Percentiles rank a stretch among this genome's conserved stretches.
Evolutionary conservation across 768 basidiomycete genomes (phyloP).

Genomic region (Tulasnella sp.): DNA sequence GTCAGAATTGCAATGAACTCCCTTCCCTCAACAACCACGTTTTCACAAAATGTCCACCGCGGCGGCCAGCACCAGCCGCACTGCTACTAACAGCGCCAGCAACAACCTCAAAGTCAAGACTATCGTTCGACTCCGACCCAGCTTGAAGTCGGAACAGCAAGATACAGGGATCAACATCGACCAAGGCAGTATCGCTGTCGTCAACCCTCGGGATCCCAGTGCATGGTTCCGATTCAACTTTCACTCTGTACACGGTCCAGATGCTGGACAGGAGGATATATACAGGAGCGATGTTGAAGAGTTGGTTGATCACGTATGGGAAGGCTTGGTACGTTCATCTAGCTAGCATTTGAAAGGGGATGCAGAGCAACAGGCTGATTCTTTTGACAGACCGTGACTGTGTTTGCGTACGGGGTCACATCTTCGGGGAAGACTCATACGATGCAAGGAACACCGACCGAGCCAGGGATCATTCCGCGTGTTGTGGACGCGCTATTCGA

Average conservation of each 20-base stretch:
- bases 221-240: constrained; percentile 75
- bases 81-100: too few species aligned
- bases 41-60: too few species aligned
- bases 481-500: constrained; percentile 59
- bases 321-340: constrained; percentile 47
- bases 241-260: constrained; percentile 63
- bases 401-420: constrained; percentile 77
- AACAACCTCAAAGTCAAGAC: constrained; percentile 15
- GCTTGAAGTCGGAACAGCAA: neutral
- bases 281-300: constrained; percentile 67
- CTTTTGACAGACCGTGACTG: constrained; percentile 58
- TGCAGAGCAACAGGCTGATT: too few species aligned
- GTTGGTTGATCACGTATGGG: constrained; percentile 65
- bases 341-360: neutral
- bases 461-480: constrained; percentile 81
- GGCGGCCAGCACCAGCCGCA: too few species aligned
- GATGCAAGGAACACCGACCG: constrained; percentile 66
- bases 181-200: constrained; percentile 41
- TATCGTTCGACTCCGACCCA: constrained; percentile 5
- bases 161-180: constrained; percentile 7
- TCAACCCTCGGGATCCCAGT: constrained; percentile 56
- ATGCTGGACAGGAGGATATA: constrained; percentile 64
- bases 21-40: too few species aligned
- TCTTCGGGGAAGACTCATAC: constrained; percentile 89
- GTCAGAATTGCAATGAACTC: too few species aligned